Base-by-base conservation (phyloP, 2,329 filamentous ascomycete species). In the Fusarium tuaranense region DNA sequence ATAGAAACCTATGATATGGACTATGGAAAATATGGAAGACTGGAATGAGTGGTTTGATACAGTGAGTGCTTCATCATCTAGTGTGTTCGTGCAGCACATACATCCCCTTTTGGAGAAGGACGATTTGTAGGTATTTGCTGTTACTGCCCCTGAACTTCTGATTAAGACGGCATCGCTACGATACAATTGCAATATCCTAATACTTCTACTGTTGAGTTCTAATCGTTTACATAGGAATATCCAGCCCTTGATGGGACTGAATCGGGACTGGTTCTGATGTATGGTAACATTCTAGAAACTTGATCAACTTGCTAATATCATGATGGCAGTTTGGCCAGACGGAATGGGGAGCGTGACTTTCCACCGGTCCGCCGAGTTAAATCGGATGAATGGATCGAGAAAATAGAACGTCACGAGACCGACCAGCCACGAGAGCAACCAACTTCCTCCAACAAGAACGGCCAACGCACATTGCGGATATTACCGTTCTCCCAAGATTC, bases 211-310 rank as follows among this genome's bases (percentile, higher is more conserved):
- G 7, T 2, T 5, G 1, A 13, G 14, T 18, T 30, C 1, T 5
- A 20, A 22, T 7, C 0, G 7, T 7, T 60, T 18, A 0, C 16
- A 1, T 2, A 69, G 67, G 34, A 69, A 5, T 30, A 67, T 18
- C 69, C 62, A 2, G 25, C n/a, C 4, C 48, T 69, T 2, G 51
- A 71, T 8, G 67, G 58, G 14, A 36, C 36, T 0, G 34, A 57
- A 1, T 63, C 66, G 2, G 69, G 69, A 6, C 22, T 69, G 0
- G 51, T 69, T 16, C 34, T 71, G 5, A 61, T 71, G 69, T 71
- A 66, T 2, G 48, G 1, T 3, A n/a, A 3, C 6, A 18, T 8
- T 10, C 5, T 1, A n/a, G 2, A 8, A 13, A 12, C 2, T 7
- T 7, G 18, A 2, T 18, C 9, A 18, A 12, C 53, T 60, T 6